Evolutionary conservation across 805 yeast genomes (phyloP).

Genomic region (Lachancea thermotolerans): DNA sequence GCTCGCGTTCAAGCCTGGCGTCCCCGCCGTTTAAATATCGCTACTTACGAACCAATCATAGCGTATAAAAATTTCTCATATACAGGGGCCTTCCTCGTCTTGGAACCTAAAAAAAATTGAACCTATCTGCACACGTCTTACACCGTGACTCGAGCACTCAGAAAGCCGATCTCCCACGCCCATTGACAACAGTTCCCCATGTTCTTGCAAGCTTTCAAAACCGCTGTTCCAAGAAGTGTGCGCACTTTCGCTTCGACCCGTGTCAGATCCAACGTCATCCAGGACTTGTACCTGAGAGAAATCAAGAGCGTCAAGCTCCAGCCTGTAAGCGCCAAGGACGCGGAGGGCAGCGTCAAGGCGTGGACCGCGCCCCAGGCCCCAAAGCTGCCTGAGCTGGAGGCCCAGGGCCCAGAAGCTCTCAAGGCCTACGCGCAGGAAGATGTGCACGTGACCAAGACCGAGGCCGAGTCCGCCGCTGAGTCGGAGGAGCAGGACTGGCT

Average conservation of each 20-base stretch:
- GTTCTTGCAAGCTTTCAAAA: conserved; percentile 7
- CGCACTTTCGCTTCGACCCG: conserved; percentile 31
- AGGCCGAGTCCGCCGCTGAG: conserved; percentile 36
- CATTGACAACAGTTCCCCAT: background rate
- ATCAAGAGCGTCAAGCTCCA: conserved; percentile 85
- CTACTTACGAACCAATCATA: conserved; percentile 5
- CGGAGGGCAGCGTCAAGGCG: conserved; percentile 71
- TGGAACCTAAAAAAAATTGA: background rate
- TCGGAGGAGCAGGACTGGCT: conserved; percentile 59
- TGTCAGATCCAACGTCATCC: conserved; percentile 49
- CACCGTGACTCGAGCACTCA: background rate
- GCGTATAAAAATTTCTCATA: background rate
- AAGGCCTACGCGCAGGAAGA: conserved; percentile 59
- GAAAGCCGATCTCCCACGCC: too few species aligned
- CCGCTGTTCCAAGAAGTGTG: conserved; percentile 4
- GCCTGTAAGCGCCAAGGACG: conserved; percentile 62
- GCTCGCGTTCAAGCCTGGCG: background rate
- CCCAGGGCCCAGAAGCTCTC: conserved; percentile 57
- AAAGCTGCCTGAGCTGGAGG: conserved; percentile 62
- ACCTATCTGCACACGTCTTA: background rate
- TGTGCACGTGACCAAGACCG: conserved; percentile 65
- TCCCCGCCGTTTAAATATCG: background rate
- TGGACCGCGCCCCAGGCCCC: conserved; percentile 83
- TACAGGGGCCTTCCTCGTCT: background rate
- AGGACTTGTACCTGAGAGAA: conserved; percentile 82